Evolutionary conservation across 129 eudicot species (phyloP).

Genomic region (Scalesia atractyloides): DNA sequence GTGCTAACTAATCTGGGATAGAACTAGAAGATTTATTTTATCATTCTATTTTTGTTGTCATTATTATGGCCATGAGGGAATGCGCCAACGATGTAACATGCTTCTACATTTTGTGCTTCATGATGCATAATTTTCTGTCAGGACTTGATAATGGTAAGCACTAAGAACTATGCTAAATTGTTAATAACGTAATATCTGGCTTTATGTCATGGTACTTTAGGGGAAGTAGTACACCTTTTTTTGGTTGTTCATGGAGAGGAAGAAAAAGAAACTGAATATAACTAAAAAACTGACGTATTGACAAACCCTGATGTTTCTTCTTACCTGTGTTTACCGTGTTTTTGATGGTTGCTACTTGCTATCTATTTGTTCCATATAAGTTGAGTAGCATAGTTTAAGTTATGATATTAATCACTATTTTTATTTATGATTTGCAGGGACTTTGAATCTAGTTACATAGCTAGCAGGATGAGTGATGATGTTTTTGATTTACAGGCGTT

Average conservation of each 20-base stretch:
- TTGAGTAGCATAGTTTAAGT: not conserved
- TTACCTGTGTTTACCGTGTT: not conserved
- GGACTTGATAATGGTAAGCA: not conserved
- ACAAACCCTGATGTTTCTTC: not conserved
- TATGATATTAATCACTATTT: constrained; percentile 1
- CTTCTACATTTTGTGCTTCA: constrained; percentile 7
- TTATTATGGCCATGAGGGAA: constrained; percentile 10
- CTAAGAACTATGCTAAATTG: not conserved
- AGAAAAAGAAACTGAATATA: not conserved
- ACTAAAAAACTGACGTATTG: constrained; percentile 24
- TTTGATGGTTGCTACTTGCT: constrained; percentile 1
- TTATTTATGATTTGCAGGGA: constrained; percentile 35
- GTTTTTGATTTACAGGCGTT: constrained; percentile 67
- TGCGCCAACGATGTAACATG: constrained; percentile 1
- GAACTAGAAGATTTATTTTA: not conserved
- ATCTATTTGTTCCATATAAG: constrained; percentile 1
- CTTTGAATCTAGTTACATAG: constrained; percentile 34
- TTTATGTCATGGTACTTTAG: not conserved
- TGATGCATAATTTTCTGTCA: constrained; percentile 7
- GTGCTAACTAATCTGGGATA: not conserved
- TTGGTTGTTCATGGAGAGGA: constrained; percentile 2
- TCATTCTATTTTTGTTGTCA: not conserved
- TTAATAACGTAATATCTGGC: constrained; percentile 6
- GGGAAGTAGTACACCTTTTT: not conserved
- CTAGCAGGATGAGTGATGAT: constrained; percentile 73